Conservation (phyloP, 2,329 filamentous ascomycete species). For the Fusarium sp. region DNA sequence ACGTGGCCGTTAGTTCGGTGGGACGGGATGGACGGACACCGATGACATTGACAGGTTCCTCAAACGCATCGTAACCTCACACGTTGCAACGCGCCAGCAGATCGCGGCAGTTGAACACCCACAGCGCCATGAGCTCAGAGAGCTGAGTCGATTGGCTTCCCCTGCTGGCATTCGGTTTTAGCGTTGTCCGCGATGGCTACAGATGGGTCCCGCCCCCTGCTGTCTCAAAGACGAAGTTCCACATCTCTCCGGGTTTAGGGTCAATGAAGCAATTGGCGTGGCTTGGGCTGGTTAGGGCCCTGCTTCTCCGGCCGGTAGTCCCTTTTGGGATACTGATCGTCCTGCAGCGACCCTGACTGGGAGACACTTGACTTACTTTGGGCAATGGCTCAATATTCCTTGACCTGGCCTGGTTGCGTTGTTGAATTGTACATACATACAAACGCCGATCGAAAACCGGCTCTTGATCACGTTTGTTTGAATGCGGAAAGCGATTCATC, state of each 20-base stretch:
- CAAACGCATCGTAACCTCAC: slow-evolving; percentile 41
- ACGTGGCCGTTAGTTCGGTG: slow-evolving; percentile 12
- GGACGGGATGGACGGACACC: slow-evolving; percentile 21
- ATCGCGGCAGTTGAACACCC: slow-evolving; percentile 46
- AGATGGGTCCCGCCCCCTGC: slow-evolving; percentile 47
- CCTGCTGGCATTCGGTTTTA: slow-evolving; percentile 40
- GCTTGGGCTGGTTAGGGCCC: slow-evolving; percentile 38
- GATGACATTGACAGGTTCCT: slow-evolving; percentile 35
- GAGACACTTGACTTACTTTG: slow-evolving; percentile 43
- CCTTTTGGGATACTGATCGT: slow-evolving; percentile 45
- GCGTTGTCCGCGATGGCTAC: slow-evolving; percentile 42
- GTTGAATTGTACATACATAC: slow-evolving; percentile 35
- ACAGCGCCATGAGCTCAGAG: slow-evolving; percentile 39
- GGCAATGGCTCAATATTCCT: slow-evolving; percentile 36
- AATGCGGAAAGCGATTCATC: slow-evolving; percentile 41
- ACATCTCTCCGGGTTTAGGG: slow-evolving; percentile 44
- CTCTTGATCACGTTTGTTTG: slow-evolving; percentile 41
- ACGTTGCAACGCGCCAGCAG: slow-evolving; percentile 42
- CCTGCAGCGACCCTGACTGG: slow-evolving; percentile 37
- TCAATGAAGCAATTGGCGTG: slow-evolving; percentile 39
- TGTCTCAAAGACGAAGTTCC: slow-evolving; percentile 33
- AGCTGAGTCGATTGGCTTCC: slow-evolving; percentile 38
- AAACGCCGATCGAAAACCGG: slow-evolving; percentile 50
- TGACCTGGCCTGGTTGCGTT: slow-evolving; percentile 31
- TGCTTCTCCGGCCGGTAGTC: slow-evolving; percentile 45